Percentiles rank a stretch among this genome's conserved stretches.
These are phyloP conservation scores for Alliaria petiolata DNA, from an alignment of 345 rosid genomes.

Conservation along the genomic window DNA sequence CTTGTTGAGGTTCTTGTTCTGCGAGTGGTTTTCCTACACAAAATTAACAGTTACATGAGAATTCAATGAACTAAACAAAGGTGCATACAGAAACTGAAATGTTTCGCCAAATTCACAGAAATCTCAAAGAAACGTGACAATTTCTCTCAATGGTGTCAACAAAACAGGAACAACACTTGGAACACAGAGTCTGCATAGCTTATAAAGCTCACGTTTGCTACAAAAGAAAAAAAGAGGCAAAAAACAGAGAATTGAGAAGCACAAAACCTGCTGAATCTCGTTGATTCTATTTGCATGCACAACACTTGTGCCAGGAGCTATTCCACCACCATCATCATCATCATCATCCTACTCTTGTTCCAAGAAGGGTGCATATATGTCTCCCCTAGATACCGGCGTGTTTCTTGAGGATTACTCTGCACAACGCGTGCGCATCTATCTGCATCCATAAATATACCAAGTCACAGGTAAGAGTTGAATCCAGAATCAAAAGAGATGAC, in stretches of 20 bases:
- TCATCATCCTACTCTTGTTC: conserved; percentile 49
- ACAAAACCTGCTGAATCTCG: neutral
- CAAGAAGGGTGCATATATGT: neutral
- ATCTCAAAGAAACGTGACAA: neutral
- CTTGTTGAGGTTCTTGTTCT: no score
- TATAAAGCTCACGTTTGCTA: neutral
- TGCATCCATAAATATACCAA: conserved; percentile 19
- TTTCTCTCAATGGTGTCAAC: neutral
- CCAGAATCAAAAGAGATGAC: neutral
- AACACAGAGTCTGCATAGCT: neutral
- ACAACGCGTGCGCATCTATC: conserved; percentile 58
- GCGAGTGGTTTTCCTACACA: neutral
- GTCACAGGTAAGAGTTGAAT: neutral
- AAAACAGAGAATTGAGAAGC: neutral
- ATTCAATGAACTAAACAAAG: neutral
- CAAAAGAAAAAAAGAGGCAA: neutral
- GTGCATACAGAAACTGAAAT: neutral
- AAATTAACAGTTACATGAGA: neutral
- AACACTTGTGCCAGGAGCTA: neutral
- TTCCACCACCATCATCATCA: conserved; percentile 60
- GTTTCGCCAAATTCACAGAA: neutral
- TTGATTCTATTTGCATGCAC: neutral
- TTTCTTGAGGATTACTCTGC: conserved; percentile 45
- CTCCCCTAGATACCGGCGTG: neutral
- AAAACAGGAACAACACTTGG: neutral